Evolutionary conservation across 352 stramenopile genomes (phyloP), one percentile per base, ranked within the genome.

Genomic region (Phytopythium ostracodes): DNA sequence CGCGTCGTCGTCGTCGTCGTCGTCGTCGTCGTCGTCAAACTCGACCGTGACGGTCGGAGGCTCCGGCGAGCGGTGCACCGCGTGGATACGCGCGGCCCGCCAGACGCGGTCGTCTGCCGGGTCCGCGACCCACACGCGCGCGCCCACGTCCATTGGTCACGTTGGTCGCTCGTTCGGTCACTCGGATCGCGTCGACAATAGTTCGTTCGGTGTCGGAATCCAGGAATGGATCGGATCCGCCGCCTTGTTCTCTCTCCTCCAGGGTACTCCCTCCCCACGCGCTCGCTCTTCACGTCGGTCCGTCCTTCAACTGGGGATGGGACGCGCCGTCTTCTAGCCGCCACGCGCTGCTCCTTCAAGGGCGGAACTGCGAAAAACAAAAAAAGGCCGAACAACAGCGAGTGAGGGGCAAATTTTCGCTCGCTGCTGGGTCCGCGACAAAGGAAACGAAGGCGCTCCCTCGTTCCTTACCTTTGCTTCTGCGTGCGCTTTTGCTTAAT

Each of bases 101-200:
- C 85, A 94, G 22, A 92, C 79, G 56, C 70, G 64, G 24, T 76
- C 68, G 53, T 87, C 72, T 22, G 63, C 43, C 11, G 70, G 52
- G 63, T 92, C 80, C 25, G 76, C 68, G 31, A 94, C 59, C 85
- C 85, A 94, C 54, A 94, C 84, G 69, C 69, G 76, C 54, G 79
- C 71, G 43, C 78, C 81, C 14, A 81, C 72, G 68, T 94, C 85
- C 85, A 94, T 94, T n/a, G 47, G 5, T 27, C n/a, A 14, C 42
- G 5, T 61, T 11, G 33, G 6, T 14, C 14, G 24, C 25, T 43
- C 15, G 49, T 55, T 14, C 49, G 15, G 9, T 55, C n/a, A n/a
- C n/a, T n/a, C n/a, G n/a, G n/a, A n/a, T n/a, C 12, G 25, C 29
- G 31, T 43, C 27, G 52, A 58, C 36, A 40, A 46, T 44, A 20